A percentile compares a stretch with the other conserved stretches of the same genome.
Evolutionary conservation across 768 basidiomycete genomes (phyloP).

Genomic region (Kwoniella botswanensis): DNA sequence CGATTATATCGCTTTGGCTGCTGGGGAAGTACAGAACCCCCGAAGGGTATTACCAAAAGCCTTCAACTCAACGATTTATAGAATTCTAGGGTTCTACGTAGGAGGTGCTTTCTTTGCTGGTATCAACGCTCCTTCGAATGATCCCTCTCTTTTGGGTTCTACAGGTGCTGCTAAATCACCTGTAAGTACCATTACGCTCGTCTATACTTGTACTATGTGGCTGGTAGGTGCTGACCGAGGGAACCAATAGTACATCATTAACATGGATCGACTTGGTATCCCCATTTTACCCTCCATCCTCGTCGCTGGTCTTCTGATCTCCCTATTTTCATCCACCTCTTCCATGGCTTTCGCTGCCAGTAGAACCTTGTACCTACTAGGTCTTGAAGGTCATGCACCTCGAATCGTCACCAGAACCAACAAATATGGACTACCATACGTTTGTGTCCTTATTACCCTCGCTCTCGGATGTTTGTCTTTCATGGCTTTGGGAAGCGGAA

Average conservation of each 20-base stretch:
- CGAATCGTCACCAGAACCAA: conserved; percentile 23
- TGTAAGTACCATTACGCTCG: conserved; percentile 5
- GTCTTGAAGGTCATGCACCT: conserved; percentile 24
- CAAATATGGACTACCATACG: conserved; percentile 27
- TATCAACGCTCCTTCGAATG: conserved; percentile 3
- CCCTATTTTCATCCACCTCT: conserved; percentile 17
- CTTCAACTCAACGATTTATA: conserved; percentile 25
- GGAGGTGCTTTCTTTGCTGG: conserved; percentile 8
- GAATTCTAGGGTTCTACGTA: conserved; percentile 23
- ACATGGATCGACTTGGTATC: conserved; percentile 26
- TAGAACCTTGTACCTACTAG: conserved; percentile 22
- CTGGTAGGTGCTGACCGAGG: not conserved
- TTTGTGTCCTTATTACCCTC: conserved; percentile 24
- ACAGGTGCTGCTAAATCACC: conserved; percentile 23
- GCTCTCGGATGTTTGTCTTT: conserved; percentile 28
- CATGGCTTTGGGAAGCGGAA: conserved; percentile 37
- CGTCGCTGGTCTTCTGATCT: conserved; percentile 21
- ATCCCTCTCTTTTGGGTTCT: conserved; percentile 16
- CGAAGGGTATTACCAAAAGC: conserved; percentile 25
- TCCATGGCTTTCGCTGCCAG: conserved; percentile 28
- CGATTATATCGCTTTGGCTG: conserved; percentile 17
- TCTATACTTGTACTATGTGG: not conserved
- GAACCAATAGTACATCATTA: conserved; percentile 4
- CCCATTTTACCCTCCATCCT: conserved; percentile 19
- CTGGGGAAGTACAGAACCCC: conserved; percentile 22